A percentile compares a stretch with the other conserved stretches of the same genome.
Evolutionary conservation across 2,329 filamentous ascomycete species (phyloP).

Genomic region (Venturia carpophila): DNA sequence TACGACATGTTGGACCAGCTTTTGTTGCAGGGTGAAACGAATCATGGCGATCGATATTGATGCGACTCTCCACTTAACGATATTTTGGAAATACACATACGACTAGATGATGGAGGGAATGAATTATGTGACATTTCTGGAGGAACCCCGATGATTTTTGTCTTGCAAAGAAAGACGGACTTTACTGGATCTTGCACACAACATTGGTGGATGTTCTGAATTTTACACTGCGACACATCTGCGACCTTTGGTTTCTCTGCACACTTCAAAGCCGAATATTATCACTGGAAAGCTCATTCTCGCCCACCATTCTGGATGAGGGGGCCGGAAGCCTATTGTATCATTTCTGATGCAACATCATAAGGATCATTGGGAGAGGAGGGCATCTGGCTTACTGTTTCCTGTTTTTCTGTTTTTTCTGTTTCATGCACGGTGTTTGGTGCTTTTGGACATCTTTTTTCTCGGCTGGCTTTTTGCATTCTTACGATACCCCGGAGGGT

Average conservation of each 20-base stretch:
- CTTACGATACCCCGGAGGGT: constrained; percentile 3
- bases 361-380: background rate
- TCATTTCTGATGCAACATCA: background rate
- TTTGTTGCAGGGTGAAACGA: background rate
- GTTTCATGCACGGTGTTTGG: background rate
- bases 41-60: background rate
- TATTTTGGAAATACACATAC: background rate
- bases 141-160: background rate
- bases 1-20: constrained; percentile 41
- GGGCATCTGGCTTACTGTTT: background rate
- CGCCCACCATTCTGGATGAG: background rate
- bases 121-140: background rate
- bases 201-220: background rate
- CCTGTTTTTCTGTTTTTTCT: background rate
- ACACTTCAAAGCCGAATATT: background rate
- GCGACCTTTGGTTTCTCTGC: background rate
- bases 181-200: constrained; percentile 5
- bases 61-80: background rate
- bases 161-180: background rate
- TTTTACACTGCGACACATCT: background rate
- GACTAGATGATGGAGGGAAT: constrained; percentile 1
- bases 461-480: background rate
- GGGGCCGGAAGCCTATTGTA: background rate
- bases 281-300: background rate
- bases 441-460: background rate